Percentiles rank a stretch among this genome's conserved stretches.
Evolutionary conservation across 192 early-diverging fungal species (phyloP).

Genomic region (Podila minutissima): DNA sequence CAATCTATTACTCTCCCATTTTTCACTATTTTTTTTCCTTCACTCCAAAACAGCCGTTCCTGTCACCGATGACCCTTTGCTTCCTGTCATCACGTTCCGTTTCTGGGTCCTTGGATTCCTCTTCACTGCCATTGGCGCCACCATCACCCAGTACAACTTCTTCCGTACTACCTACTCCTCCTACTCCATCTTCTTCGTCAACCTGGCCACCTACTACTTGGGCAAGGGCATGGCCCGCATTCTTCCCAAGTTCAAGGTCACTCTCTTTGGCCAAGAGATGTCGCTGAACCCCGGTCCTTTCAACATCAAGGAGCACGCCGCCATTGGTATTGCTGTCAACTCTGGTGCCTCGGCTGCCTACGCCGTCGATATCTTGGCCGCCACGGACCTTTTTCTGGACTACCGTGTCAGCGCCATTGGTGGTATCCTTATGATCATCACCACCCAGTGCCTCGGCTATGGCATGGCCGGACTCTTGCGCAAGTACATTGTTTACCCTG

Average conservation of each 20-base stretch:
- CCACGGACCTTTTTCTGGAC: conserved; percentile 9
- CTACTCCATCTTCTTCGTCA: conserved; percentile 35
- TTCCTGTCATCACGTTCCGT: conserved; percentile 55
- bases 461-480: conserved; percentile 80
- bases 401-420: conserved; percentile 61
- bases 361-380: conserved; percentile 36
- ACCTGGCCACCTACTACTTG: conserved; percentile 17
- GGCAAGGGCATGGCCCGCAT: conserved; percentile 22
- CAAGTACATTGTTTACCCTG: conserved; percentile 2
- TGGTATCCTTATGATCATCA: conserved; percentile 62
- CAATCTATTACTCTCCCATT: not conserved
- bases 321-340: conserved; percentile 60
- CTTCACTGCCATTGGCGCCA: conserved; percentile 39
- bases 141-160: conserved; percentile 30
- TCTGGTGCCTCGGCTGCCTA: conserved; percentile 56
- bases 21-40: not conserved
- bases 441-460: conserved; percentile 64
- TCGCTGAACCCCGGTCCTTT: conserved; percentile 34
- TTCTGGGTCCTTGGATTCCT: conserved; percentile 52
- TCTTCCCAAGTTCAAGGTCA: not conserved
- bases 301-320: conserved; percentile 45
- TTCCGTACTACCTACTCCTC: conserved; percentile 23
- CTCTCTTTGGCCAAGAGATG: not conserved
- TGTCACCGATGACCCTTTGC: conserved; percentile 45
- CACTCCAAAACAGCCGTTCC: conserved; percentile 17